Conservation (phyloP, 208 protist species). For the Wallacemonas sp. region DNA sequence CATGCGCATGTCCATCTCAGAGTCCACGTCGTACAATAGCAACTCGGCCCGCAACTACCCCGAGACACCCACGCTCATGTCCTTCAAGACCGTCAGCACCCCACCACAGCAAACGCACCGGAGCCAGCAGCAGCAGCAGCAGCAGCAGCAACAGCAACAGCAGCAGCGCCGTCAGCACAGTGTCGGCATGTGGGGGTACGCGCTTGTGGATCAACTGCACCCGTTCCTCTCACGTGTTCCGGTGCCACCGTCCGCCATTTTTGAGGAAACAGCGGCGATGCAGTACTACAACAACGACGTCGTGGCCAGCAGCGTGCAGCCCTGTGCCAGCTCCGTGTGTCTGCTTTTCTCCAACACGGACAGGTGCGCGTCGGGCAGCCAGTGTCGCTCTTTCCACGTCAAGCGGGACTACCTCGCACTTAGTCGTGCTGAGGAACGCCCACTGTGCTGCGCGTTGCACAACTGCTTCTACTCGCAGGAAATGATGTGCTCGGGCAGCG, state of each 20-base stretch:
- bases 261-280: constrained; percentile 41
- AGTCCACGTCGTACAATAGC: constrained; percentile 14
- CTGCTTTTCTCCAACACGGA: constrained; percentile 33
- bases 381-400: constrained; percentile 52
- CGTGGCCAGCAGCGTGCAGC: constrained; percentile 42
- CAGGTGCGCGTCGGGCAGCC: constrained; percentile 28
- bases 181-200: constrained; percentile 48
- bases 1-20: constrained; percentile 10
- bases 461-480: constrained; percentile 69
- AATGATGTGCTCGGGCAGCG: constrained; percentile 40
- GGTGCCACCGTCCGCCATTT: constrained; percentile 42
- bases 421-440: constrained; percentile 32
- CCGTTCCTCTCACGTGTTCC: constrained; percentile 48
- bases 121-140: constrained; percentile 28
- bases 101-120: not conserved
- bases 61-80: not conserved
- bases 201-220: constrained; percentile 48
- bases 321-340: constrained; percentile 52
- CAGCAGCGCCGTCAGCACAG: constrained; percentile 31
- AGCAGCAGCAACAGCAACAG: not conserved
- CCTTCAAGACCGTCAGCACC: not conserved
- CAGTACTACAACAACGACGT: constrained; percentile 58
- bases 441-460: constrained; percentile 54
- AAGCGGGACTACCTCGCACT: constrained; percentile 36
- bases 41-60: constrained; percentile 7